Evolutionary conservation across 805 yeast species (phyloP), one percentile per base, ranked within the genome.

Genomic region (Ogataea trehalophila): DNA sequence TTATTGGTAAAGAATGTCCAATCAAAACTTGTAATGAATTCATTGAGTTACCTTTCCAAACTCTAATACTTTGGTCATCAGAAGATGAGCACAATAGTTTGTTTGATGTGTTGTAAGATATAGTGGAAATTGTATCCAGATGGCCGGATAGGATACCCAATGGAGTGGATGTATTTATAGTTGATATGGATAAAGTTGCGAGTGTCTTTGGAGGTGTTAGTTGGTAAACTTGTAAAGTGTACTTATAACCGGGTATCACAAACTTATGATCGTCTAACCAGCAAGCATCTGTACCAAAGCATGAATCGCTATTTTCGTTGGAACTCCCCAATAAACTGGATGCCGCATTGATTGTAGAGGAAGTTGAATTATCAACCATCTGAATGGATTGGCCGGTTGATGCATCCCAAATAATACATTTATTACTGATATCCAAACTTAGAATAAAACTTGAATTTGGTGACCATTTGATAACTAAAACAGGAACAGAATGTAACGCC

Each of bases 211-310:
- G 31, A 3, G 31, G 31, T 9, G 31, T 6, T 26, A 26, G 31
- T 11, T 26, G 74, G 64, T 77, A 80, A 1, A 88, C 79, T 20
- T 75, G 62, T 9, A 87, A 76, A 6, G 79, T 57, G 43, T 80
- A 74, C 44, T 73, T 73, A 3, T 71, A 58, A 0, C 87, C 84
- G 0, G 95, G 84, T n/a, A 85, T 66, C 3, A 87, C 87, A 63
- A 85, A 85, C 54, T 80, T 85, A 45, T 68, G 64, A 33, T 77
- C 77, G 55, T 81, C 87, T 15, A 90, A 70, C 96, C 96, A 89
- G 52, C 83, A 79, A 4, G 83, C 79, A 50, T 80, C 87, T 2
- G 77, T 71, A 1, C 84, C 83, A 33, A 50, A 41, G 43, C 56
- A 47, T 43, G 48, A 46, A 23, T 39, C 44, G 26, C 55, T 50